Evolutionary conservation across 306 rosid genomes (phyloP), one percentile per base, ranked within the genome.

Genomic region (Vigna hirtella): DNA sequence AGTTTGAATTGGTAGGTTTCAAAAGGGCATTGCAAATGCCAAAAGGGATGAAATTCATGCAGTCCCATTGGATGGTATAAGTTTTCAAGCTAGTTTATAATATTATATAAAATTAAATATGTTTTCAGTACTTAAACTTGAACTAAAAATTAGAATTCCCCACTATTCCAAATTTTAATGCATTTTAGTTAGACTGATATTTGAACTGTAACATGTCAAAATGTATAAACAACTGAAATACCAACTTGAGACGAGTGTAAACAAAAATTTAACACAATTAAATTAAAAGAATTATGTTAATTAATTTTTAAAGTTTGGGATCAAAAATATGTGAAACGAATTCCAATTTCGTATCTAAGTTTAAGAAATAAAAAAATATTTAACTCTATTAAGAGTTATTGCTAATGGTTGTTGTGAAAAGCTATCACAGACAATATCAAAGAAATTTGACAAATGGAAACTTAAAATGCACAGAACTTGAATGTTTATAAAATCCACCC

Each of bases 161-260:
- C 0, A 26, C 3, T 26, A 0, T 26, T 2, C 0, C 0, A 26
- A 26, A 26, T 26, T 26, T 24, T 24, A 24, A 24, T 24, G 26
- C 26, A 24, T 24, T 24, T 2, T 26, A 26, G 28, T 2, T 1
- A 26, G 2, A 26, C 2, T 26, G 2, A 26, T 2, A 26, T 26
- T 2, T 26, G 28, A 26, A 26, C 2, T 26, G 28, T 3, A 26
- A 26, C 2, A 2, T 24, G 26, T 24, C 26, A 24, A 24, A 24
- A 1, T 1, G 2, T 1, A 24, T 24, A 24, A 24, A 24, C 2
- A 24, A 24, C 26, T 24, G 2, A 24, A 24, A 24, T 24, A 2
- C 2, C 2, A 26, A 26, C 3, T 26, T 26, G 3, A 20, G 28
- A 26, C 0, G 2, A 0, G 28, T 26, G 2, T 0, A 3, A 0